Conservation (phyloP, 306 rosid species). For the Carpinus viminea region DNA sequence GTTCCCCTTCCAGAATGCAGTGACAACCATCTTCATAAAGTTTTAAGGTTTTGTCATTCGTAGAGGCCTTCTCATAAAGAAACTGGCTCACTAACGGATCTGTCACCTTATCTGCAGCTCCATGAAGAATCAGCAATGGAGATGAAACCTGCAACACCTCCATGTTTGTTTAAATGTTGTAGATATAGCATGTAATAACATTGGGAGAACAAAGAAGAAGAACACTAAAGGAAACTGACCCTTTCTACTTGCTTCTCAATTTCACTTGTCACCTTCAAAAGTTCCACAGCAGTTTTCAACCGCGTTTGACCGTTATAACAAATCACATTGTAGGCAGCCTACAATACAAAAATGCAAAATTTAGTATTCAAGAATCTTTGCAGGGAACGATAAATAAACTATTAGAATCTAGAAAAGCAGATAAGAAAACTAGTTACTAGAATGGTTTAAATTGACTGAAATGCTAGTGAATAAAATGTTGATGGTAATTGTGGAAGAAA, state of each 20-base stretch:
- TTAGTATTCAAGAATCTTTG: not conserved
- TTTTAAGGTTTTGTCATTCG: constrained; percentile 69
- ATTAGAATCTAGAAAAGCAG: not conserved
- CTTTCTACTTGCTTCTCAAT: constrained; percentile 63
- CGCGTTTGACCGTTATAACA: constrained; percentile 59
- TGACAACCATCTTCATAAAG: constrained; percentile 71
- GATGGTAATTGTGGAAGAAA: not conserved
- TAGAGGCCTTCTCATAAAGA: constrained; percentile 77
- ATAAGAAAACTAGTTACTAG: not conserved
- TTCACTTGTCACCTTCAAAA: constrained; percentile 53
- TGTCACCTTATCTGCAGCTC: constrained; percentile 79
- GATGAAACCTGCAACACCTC: constrained; percentile 60
- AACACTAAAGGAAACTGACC: constrained; percentile 43
- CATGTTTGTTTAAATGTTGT: not conserved
- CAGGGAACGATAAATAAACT: not conserved
- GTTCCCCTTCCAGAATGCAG: constrained; percentile 86
- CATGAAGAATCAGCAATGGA: constrained; percentile 82
- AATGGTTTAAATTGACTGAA: not conserved
- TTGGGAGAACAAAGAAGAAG: not conserved
- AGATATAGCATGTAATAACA: not conserved
- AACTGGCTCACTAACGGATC: constrained; percentile 76
- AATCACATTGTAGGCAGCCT: constrained; percentile 83
- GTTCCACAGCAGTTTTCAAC: constrained; percentile 76
- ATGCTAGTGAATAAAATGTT: not conserved
- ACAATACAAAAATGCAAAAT: constrained; percentile 6